Conservation (phyloP, 139 green algal genomes). For the Pleodorina starrii region DNA sequence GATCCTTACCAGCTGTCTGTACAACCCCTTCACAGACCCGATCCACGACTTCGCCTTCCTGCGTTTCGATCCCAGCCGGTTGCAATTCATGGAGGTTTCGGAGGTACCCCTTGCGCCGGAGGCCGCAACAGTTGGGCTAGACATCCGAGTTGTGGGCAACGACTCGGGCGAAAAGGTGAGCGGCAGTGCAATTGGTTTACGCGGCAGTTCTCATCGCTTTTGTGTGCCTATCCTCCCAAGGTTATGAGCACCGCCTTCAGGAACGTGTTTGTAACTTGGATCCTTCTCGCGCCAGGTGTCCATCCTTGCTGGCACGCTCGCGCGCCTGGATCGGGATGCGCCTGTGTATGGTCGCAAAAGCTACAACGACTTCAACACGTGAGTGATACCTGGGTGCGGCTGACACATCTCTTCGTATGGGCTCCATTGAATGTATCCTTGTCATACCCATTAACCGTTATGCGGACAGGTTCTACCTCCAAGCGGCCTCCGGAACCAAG, state of each 20-base stretch:
- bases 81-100: slow-evolving; percentile 79
- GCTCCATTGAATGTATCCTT: not conserved
- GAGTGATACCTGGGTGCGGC: no score
- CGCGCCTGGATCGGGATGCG: slow-evolving; percentile 91
- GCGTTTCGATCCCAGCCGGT: slow-evolving; percentile 79
- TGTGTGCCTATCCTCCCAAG: no score
- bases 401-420: no score
- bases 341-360: slow-evolving; percentile 80
- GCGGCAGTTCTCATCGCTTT: no score
- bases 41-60: slow-evolving; percentile 90
- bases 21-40: slow-evolving; percentile 61
- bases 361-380: slow-evolving; percentile 98
- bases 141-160: slow-evolving; percentile 87
- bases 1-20: no score
- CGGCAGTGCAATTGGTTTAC: no score
- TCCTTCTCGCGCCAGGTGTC: slow-evolving; percentile 71
- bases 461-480: slow-evolving; percentile 75
- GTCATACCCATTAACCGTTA: no score
- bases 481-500: slow-evolving; percentile 90
- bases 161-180: slow-evolving; percentile 48
- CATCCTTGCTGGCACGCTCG: slow-evolving; percentile 91
- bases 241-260: no score
- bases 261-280: no score
- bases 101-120: slow-evolving; percentile 86
- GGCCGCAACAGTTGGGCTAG: slow-evolving; percentile 85